These are phyloP conservation scores for Sonneratia caseolaris DNA, from an alignment of 345 rosid genomes.

Conservation along the genomic window DNA sequence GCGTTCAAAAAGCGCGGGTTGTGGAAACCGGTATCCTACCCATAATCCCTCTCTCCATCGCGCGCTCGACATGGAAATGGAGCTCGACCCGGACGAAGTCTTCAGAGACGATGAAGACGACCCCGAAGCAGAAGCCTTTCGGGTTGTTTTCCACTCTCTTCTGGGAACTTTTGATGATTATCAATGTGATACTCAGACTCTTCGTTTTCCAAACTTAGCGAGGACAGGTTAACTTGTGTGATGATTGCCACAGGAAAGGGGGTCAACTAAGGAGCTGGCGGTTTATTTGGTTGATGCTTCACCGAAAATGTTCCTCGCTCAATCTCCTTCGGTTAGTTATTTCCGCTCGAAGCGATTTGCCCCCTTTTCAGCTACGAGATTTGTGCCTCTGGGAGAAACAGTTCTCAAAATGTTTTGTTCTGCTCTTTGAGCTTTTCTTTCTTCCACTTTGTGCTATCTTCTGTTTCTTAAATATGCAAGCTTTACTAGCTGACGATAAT, in stretches of 20 bases:
- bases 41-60: neutral
- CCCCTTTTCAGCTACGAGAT: neutral
- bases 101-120: conserved; percentile 87
- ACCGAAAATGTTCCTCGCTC: conserved; percentile 65
- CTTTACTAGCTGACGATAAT: no score
- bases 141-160: conserved; percentile 22
- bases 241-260: conserved; percentile 36
- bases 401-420: neutral
- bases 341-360: neutral
- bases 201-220: neutral
- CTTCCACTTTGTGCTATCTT: no score
- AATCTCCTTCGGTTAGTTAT: conserved; percentile 32
- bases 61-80: conserved; percentile 22
- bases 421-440: neutral
- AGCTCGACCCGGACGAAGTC: conserved; percentile 79
- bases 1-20: conserved; percentile 2
- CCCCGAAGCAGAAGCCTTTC: conserved; percentile 42
- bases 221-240: neutral
- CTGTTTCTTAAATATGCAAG: no score
- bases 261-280: conserved; percentile 55
- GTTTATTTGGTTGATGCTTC: conserved; percentile 85
- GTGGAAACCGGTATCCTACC: neutral
- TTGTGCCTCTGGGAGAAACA: neutral
- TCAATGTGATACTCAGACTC: neutral
- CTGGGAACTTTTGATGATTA: neutral